phyloP scores from a whole-genome alignment of 2,329 filamentous ascomycete genomes.

The Apiospora rasikravindrae region DNA sequence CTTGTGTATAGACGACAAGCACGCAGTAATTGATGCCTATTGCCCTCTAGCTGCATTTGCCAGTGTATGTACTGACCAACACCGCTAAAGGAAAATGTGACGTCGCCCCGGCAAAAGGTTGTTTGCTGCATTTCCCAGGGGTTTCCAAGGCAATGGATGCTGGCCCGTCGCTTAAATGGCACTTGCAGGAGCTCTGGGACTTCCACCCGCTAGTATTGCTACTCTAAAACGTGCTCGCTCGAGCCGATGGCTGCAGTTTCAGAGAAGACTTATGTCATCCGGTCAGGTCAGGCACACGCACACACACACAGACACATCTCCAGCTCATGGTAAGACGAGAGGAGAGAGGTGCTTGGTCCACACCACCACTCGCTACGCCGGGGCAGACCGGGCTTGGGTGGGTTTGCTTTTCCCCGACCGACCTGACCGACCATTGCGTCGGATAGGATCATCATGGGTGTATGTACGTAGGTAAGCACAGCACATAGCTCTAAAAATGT shows the following conservation, averaged over 20 bases:
- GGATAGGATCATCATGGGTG: neutral
- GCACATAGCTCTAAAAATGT: neutral
- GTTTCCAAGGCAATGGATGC: slow-evolving; percentile 10
- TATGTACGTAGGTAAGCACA: neutral
- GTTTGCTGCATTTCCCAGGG: neutral
- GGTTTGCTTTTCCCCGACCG: neutral
- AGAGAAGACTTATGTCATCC: slow-evolving; percentile 4
- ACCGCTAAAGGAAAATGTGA: neutral
- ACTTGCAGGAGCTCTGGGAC: neutral
- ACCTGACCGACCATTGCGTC: neutral
- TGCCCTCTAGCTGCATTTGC: neutral
- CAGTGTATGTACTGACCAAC: neutral
- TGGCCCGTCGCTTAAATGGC: neutral
- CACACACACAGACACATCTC: neutral
- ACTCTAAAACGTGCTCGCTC: slow-evolving; percentile 14
- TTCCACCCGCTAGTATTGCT: slow-evolving; percentile 2
- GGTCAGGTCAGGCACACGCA: neutral
- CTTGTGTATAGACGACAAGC: neutral
- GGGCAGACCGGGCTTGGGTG: neutral
- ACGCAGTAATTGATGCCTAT: neutral
- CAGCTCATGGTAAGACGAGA: neutral
- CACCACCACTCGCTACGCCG: neutral
- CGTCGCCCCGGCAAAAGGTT: neutral
- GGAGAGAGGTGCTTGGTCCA: neutral
- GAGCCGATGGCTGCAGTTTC: neutral